Evolutionary conservation across 192 early-diverging fungal genomes (phyloP), one percentile per base, ranked within the genome.

Genomic region (Entomortierella beljakovae): DNA sequence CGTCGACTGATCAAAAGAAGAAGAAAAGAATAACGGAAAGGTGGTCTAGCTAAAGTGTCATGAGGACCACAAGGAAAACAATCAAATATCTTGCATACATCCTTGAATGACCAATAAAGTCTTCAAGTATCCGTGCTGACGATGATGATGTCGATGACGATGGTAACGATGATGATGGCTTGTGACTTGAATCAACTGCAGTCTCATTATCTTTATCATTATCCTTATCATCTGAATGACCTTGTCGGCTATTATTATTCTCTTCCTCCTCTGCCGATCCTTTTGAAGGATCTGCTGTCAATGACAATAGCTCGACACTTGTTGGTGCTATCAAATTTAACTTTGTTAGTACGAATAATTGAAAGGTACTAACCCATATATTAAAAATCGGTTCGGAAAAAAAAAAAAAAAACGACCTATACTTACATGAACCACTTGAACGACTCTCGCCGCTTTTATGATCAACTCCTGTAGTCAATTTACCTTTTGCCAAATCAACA

Each of bases 371-470:
- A 33, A 22, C 48, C 2, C 16, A 49, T 16, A 46, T 40, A 43
- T 25, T 28, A 6, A 35, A 4, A 63, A 5, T 18, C 31, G 10
- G 3, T 11, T 11, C 20, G 22, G n/a, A 48, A 57, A 42, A 20
- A 54, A 67, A 63, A 63, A 42, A 48, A 62, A 62, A 48, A 57
- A 37, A 31, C 20, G 9, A 8, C 8, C 23, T 8, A 20, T 28
- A 70, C 65, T 56, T 56, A 67, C 68, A 64, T 16, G 50, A 54
- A 3, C 71, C 80, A 23, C 66, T 57, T 25, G 11, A 37, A 11
- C 71, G 71, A 25, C 57, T 70, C 18, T 81, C 62, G 2, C 80
- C 80, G 32, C 65, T 76, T 49, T 81, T 81, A 37, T 81, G 72
- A 58, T 81, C 80, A 3, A 81, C 71, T 11, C 67, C 70, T 5